A percentile compares a stretch with the other conserved stretches of the same genome.
Evolutionary conservation across 2,329 filamentous ascomycete species (phyloP).

Genomic region (Seiridium unicorne): DNA sequence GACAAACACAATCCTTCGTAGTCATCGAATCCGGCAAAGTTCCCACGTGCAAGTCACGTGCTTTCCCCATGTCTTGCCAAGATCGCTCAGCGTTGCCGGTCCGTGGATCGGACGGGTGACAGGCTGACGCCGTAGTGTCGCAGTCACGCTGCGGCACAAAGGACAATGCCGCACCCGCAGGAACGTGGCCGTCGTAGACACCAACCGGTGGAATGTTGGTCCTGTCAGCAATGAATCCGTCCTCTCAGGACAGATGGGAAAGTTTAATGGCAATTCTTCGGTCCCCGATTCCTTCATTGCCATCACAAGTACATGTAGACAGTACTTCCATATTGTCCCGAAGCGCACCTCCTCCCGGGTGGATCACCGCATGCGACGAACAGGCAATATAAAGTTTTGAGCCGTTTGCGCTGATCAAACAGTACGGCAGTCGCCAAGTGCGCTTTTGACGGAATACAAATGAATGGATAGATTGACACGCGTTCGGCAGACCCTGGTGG

Average conservation of each 20-base stretch:
- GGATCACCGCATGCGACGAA: neutral
- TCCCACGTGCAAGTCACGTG: neutral
- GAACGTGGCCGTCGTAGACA: no score
- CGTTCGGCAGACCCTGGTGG: neutral
- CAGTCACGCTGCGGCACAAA: no score
- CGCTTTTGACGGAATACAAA: neutral
- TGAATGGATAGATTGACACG: neutral
- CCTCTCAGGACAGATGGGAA: no score
- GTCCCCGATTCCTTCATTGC: neutral
- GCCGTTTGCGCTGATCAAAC: neutral
- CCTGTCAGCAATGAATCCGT: no score
- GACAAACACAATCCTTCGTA: no score
- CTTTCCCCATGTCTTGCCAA: neutral
- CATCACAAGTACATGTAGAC: neutral
- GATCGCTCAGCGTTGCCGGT: no score
- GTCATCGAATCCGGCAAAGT: no score
- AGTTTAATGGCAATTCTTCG: no score
- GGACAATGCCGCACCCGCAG: no score
- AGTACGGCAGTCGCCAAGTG: neutral
- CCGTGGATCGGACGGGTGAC: no score
- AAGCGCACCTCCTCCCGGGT: neutral
- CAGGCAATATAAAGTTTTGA: neutral
- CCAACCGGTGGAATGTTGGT: no score
- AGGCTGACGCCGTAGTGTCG: no score
- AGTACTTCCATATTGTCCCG: neutral